phyloP scores from a whole-genome alignment of 805 yeast genomes.

The Clavispora vitiphila region DNA sequence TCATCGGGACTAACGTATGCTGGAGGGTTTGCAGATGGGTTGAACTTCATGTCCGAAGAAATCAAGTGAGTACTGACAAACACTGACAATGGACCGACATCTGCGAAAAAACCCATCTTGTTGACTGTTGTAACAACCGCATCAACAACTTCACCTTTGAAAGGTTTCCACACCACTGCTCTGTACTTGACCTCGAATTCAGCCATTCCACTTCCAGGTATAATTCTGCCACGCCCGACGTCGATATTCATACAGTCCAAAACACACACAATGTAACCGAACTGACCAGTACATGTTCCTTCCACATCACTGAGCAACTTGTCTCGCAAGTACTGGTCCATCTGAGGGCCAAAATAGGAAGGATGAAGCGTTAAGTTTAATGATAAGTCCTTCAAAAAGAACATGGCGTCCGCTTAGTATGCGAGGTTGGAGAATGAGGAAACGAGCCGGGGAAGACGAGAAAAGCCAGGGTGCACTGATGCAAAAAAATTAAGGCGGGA shows the following conservation, averaged over 20 bases:
- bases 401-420: slow-evolving; percentile 21
- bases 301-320: slow-evolving; percentile 93
- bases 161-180: slow-evolving; percentile 97
- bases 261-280: slow-evolving; percentile 95
- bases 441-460: neutral
- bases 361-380: slow-evolving; percentile 93
- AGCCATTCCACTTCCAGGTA: slow-evolving; percentile 90
- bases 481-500: neutral
- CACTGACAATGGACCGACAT: slow-evolving; percentile 94
- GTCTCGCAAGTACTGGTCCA: slow-evolving; percentile 88
- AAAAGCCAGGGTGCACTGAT: neutral
- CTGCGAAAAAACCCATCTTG: slow-evolving; percentile 95
- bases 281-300: slow-evolving; percentile 98
- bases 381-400: slow-evolving; percentile 74
- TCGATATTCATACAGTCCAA: slow-evolving; percentile 91
- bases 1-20: slow-evolving; percentile 95
- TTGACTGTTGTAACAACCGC: slow-evolving; percentile 92
- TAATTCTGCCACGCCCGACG: slow-evolving; percentile 88
- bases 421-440: neutral
- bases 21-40: slow-evolving; percentile 97
- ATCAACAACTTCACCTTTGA: slow-evolving; percentile 98
- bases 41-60: slow-evolving; percentile 89
- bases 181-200: slow-evolving; percentile 94
- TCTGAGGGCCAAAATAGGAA: slow-evolving; percentile 94
- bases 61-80: slow-evolving; percentile 93